Base-by-base conservation (phyloP, 768 basidiomycete species). In the Trametes meyenii region DNA sequence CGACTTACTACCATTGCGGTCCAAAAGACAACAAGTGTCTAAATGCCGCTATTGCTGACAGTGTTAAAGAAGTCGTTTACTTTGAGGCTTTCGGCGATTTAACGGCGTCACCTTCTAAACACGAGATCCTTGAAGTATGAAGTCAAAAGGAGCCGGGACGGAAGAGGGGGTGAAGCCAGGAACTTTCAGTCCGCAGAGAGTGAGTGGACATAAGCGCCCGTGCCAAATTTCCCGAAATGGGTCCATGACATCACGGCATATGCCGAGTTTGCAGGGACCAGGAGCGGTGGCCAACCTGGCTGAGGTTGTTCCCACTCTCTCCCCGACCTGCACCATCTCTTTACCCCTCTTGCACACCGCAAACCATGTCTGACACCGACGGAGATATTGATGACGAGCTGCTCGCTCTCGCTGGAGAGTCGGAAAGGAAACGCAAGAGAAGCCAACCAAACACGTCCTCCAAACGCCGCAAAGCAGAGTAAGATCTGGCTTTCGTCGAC, bases 381-480 rank as follows among this genome's bases (percentile, higher is more conserved):
- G 78, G 78, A 29, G 76, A 84, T 65, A 76, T 83, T 48, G 78
- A 78, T 69, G 89, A 91, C 67, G 89, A 94, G 71, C 85, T 94
- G 26, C 86, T 94, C 44, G 90, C 84, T 68, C 87, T 95, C 45
- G 89, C 89, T 0, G 91, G 88, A 1, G 89, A 84, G 1, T 78
- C 77, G 36, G 77, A 84, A 52, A 86, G 88, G 71, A 89, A 86
- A 72, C 86, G 86, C 64, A 81, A 85, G 72, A 78, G 80, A 63
- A 80, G 80, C 48, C 84, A 83, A 54, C 80, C 24, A 78, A 79
- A 64, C 40, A 72, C 77, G n/a, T 77, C 77, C 44, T 75, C 76
- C 65, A 88, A 92, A 76, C 85, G 88, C 69, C 83, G 90, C 66
- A 90, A 87, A 74, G 76, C 85, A 72, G 86, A 87, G 90, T 89